Percentiles rank a stretch among this genome's conserved stretches.
Evolutionary conservation across 805 yeast species (phyloP).

Genomic region (Candida montana): DNA sequence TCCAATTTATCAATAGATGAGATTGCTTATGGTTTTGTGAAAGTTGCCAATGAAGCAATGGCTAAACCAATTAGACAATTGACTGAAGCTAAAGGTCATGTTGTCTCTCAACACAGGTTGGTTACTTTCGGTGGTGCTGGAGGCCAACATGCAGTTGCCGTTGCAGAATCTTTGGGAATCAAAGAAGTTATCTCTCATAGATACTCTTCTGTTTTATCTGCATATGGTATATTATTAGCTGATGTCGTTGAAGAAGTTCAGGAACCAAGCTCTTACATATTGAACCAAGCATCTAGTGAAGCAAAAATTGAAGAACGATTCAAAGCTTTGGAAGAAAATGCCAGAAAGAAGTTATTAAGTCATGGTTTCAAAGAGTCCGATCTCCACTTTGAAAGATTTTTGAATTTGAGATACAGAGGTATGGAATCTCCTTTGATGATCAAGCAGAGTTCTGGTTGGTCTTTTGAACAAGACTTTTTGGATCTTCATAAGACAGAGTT

Average conservation of each 20-base stretch:
- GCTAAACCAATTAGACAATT: constrained; percentile 83
- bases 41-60: constrained; percentile 85
- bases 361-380: constrained; percentile 51
- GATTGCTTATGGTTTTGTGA: constrained; percentile 75
- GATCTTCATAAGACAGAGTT: constrained; percentile 62
- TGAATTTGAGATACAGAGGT: constrained; percentile 80
- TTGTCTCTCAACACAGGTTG: constrained; percentile 57
- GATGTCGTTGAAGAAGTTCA: constrained; percentile 80
- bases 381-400: constrained; percentile 53
- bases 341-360: constrained; percentile 32
- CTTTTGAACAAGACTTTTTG: constrained; percentile 42
- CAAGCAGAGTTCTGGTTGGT: constrained; percentile 24
- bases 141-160: constrained; percentile 81
- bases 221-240: constrained; percentile 84
- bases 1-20: constrained; percentile 48
- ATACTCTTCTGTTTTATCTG: constrained; percentile 79
- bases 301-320: constrained; percentile 40
- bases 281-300: constrained; percentile 29
- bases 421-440: constrained; percentile 87
- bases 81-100: constrained; percentile 80
- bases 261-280: constrained; percentile 54
- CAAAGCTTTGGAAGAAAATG: constrained; percentile 36
- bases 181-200: constrained; percentile 66
- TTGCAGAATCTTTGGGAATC: constrained; percentile 69
- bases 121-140: constrained; percentile 94